phyloP scores from a whole-genome alignment of 2,329 filamentous ascomycete species.

The Didymella sp. region DNA sequence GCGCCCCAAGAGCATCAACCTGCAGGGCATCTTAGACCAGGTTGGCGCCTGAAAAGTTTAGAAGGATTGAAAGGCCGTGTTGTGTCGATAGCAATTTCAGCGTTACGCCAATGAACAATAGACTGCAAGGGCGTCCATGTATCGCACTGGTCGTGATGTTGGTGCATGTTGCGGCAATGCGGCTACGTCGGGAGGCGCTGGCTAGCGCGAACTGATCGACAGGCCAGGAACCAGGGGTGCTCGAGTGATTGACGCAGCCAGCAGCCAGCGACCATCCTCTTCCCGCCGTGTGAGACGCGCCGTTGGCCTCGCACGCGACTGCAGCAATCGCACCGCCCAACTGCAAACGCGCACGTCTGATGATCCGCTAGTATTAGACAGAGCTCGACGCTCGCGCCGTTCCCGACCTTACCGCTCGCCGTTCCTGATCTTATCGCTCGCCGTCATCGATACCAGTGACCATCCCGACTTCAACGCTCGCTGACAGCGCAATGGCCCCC shows the following conservation, averaged over 20 bases:
- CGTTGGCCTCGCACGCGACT: neutral
- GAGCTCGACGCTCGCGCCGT: constrained; percentile 20
- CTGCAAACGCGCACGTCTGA: constrained; percentile 14
- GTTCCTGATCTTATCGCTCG: neutral
- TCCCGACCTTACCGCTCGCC: neutral
- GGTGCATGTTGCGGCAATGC: neutral
- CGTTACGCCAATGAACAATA: constrained; percentile 22
- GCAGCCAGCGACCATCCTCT: too few relatives aligned
- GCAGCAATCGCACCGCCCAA: constrained; percentile 9
- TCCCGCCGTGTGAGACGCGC: constrained; percentile 1
- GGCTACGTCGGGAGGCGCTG: neutral
- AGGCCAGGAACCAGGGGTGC: constrained; percentile 19
- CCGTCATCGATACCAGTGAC: neutral
- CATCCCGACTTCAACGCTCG: neutral
- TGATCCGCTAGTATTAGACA: constrained; percentile 17
- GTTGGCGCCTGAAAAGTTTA: constrained; percentile 41
- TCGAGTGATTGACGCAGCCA: constrained; percentile 3
- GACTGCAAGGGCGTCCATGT: neutral
- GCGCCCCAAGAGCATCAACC: constrained; percentile 95
- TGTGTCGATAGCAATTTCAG: constrained; percentile 29
- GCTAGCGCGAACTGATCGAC: constrained; percentile 5
- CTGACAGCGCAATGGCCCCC: constrained; percentile 30
- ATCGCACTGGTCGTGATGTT: neutral
- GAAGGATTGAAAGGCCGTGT: neutral
- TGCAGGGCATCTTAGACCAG: constrained; percentile 79